phyloP scores from a whole-genome alignment of 345 rosid species.

The Eucalyptus curtisii region DNA sequence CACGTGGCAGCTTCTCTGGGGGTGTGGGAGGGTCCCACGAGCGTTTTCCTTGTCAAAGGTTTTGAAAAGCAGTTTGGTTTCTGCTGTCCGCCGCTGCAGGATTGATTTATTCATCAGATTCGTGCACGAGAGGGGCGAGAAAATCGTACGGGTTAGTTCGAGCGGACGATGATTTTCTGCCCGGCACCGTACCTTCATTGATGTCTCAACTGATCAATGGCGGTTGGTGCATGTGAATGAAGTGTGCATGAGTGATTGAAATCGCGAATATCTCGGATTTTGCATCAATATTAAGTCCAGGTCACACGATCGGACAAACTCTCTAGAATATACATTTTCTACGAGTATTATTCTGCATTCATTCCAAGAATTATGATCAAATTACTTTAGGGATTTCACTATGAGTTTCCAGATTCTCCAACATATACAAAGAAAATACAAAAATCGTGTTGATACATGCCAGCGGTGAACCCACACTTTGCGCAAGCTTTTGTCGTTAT shows the following conservation, averaged over 20 bases:
- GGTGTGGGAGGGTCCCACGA: background rate
- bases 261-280: fast-evolving
- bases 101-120: background rate
- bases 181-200: background rate
- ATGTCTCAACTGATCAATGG: background rate
- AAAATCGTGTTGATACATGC: background rate
- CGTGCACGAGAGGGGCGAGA: background rate
- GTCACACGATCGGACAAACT: background rate
- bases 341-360: background rate
- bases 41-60: background rate
- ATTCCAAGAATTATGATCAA: background rate
- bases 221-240: background rate
- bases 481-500: background rate
- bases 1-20: background rate
- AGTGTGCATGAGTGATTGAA: background rate
- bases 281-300: background rate
- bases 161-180: background rate
- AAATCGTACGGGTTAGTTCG: background rate
- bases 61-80: background rate
- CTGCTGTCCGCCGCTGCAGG: background rate
- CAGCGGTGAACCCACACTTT: background rate
- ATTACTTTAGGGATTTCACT: background rate
- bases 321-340: background rate
- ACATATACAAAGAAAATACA: background rate
- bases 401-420: background rate